Conservation (phyloP, 164 flowering plant species). For the grape (Vitis vinifera) region DNA sequence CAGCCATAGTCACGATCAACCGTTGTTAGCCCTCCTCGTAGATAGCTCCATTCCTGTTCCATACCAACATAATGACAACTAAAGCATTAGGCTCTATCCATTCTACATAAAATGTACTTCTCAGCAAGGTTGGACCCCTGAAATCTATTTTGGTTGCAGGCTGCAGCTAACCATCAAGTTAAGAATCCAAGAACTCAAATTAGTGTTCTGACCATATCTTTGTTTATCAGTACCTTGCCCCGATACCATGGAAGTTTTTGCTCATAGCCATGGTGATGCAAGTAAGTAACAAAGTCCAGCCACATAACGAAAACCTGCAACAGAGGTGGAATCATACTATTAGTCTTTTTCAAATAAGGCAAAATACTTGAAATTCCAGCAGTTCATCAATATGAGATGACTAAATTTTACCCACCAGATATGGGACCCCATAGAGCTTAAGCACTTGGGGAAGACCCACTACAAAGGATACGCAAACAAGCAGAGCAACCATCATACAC, state of each 20-base stretch:
- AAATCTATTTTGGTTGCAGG: no score
- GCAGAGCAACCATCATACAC: slow-evolving; percentile 73
- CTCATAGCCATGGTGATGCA: slow-evolving; percentile 80
- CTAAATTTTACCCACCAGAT: slow-evolving; percentile 47
- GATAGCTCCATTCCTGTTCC: slow-evolving; percentile 85
- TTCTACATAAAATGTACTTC: no score
- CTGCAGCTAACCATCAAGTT: no score
- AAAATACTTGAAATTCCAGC: not conserved
- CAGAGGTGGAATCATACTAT: not conserved
- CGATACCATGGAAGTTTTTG: slow-evolving; percentile 77
- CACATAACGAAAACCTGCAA: slow-evolving; percentile 60
- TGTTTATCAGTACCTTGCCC: slow-evolving; percentile 47
- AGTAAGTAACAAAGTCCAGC: slow-evolving; percentile 70
- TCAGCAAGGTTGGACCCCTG: no score
- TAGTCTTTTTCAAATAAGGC: not conserved
- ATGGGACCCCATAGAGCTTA: slow-evolving; percentile 82
- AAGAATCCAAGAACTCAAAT: no score
- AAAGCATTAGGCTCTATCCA: no score
- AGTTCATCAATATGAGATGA: not conserved
- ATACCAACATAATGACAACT: not conserved
- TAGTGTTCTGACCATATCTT: no score
- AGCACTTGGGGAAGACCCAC: slow-evolving; percentile 73
- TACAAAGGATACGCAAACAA: slow-evolving; percentile 48
- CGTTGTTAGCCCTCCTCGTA: slow-evolving; percentile 91
- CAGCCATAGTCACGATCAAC: slow-evolving; percentile 44